Evolutionary conservation across 768 basidiomycete species (phyloP).

Genomic region (Lactarius akahatsu): DNA sequence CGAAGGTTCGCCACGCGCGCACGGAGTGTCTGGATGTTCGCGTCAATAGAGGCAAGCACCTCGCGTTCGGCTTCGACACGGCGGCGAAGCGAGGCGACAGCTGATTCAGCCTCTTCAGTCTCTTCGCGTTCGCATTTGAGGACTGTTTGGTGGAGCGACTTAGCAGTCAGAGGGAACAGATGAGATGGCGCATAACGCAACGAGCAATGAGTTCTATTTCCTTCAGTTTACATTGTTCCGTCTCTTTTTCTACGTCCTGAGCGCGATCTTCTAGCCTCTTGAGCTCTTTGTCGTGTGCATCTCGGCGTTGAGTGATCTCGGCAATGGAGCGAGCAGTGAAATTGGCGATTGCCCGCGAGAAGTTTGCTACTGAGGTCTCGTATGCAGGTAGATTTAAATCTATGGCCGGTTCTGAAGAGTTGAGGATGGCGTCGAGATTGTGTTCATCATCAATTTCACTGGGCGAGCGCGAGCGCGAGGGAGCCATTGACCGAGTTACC

Average conservation of each 20-base stretch:
- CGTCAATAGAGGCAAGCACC: constrained; percentile 54
- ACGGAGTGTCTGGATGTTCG: constrained; percentile 72
- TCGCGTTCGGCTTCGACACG: constrained; percentile 67
- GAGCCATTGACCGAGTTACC: too few species aligned
- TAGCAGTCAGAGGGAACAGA: background rate
- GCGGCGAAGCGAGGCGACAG: constrained; percentile 57
- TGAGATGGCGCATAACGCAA: constrained; percentile 35
- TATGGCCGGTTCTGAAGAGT: background rate
- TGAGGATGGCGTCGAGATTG: background rate
- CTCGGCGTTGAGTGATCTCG: background rate
- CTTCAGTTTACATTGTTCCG: constrained; percentile 46
- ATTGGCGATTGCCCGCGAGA: background rate
- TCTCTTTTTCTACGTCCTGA: constrained; percentile 40
- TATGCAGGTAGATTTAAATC: background rate
- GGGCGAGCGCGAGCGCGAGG: too few species aligned
- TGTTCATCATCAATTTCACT: background rate
- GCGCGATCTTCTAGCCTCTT: constrained; percentile 37
- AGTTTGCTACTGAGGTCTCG: background rate
- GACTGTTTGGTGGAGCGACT: background rate
- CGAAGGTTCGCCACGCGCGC: constrained; percentile 58
- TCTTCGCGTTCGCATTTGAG: constrained; percentile 63
- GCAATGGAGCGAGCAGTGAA: background rate
- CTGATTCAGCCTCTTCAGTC: constrained; percentile 63
- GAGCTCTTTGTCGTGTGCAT: background rate
- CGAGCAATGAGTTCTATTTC: constrained; percentile 79